Conservation (phyloP, 202 grass and related monocot genomes). For the Cymbopogon flexuosus region DNA sequence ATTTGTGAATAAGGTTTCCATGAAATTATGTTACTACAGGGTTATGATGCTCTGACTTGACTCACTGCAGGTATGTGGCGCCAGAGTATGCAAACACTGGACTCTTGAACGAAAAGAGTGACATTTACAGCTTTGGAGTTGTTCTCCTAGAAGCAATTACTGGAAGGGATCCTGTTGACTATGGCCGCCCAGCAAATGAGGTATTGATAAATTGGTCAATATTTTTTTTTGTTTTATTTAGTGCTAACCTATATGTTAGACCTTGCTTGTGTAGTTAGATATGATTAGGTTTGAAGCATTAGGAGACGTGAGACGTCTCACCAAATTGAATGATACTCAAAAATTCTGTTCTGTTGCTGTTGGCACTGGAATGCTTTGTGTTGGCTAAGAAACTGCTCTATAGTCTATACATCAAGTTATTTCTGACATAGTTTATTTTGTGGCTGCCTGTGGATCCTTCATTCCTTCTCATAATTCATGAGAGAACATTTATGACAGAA, state of each 20-base stretch:
- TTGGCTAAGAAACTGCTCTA: conserved; percentile 23
- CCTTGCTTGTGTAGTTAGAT: conserved; percentile 5
- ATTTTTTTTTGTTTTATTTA: not conserved
- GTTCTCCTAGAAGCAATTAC: conserved; percentile 98
- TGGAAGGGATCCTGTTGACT: conserved; percentile 95
- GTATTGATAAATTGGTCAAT: conserved; percentile 40
- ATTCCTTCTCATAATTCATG: not conserved
- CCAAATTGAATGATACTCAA: conserved; percentile 26
- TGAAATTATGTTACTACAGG: not conserved
- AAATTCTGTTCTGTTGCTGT: conserved; percentile 12
- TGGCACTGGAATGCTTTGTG: conserved; percentile 25
- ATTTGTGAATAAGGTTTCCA: not conserved
- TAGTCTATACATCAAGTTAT: not conserved
- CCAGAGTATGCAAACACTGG: conserved; percentile 99
- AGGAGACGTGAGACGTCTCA: conserved; percentile 26
- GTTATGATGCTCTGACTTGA: conserved; percentile 21
- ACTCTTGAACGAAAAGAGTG: conserved; percentile 96
- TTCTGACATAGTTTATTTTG: not conserved
- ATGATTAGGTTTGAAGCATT: conserved; percentile 9
- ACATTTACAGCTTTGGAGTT: conserved; percentile 97
- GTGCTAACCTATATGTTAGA: not conserved
- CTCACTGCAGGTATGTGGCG: conserved; percentile 74
- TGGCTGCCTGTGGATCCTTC: not conserved
- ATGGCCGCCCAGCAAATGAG: conserved; percentile 80
- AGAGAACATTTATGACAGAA: not conserved